phyloP scores from a whole-genome alignment of 2,329 filamentous ascomycete species.

The Fusarium compactum region DNA sequence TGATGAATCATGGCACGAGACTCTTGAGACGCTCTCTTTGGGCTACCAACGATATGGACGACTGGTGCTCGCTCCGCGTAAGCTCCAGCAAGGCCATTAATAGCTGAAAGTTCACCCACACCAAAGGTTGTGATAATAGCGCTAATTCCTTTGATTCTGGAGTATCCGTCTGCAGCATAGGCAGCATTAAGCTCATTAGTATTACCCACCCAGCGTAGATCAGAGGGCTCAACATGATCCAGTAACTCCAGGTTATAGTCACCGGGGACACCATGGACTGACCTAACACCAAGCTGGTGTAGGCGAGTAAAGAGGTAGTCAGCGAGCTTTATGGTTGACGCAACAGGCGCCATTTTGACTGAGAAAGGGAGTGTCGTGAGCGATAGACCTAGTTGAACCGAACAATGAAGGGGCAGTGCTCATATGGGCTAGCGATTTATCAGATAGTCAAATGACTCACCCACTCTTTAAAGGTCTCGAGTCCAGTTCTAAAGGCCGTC shows the following conservation, averaged over 20 bases:
- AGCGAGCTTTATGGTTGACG: too few relatives aligned
- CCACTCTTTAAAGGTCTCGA: too few relatives aligned
- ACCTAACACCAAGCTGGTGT: neutral
- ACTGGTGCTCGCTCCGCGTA: neutral
- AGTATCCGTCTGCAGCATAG: neutral
- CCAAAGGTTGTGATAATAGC: neutral
- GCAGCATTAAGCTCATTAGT: neutral
- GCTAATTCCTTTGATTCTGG: neutral
- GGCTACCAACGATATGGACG: neutral
- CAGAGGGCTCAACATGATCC: neutral
- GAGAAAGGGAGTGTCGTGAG: too few relatives aligned
- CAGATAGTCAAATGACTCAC: too few relatives aligned
- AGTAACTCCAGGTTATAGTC: neutral
- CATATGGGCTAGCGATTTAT: too few relatives aligned
- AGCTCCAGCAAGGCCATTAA: neutral
- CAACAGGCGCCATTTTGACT: too few relatives aligned
- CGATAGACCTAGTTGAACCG: too few relatives aligned
- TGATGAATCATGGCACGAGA: neutral
- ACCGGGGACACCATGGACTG: neutral
- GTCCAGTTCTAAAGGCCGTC: too few relatives aligned
- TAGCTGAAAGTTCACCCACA: neutral
- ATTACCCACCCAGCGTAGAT: neutral
- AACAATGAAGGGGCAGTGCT: too few relatives aligned
- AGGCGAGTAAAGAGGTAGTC: too few relatives aligned
- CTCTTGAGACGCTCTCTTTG: neutral